Evolutionary conservation across 805 yeast genomes (phyloP).

Genomic region (Cyberlindnera xishuangbannaensis): DNA sequence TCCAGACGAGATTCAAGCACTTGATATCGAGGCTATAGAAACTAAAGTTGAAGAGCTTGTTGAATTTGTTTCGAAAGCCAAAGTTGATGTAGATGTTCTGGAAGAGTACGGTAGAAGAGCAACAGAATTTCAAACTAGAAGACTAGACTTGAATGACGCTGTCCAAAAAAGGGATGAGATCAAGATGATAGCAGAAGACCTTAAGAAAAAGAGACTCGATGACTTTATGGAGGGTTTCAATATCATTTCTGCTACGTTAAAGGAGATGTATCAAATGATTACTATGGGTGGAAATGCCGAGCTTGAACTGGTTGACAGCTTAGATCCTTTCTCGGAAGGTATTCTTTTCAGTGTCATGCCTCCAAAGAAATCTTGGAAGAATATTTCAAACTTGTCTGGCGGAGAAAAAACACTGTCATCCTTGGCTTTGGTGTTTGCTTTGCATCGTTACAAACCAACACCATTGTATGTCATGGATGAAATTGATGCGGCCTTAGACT

Average conservation of each 20-base stretch:
- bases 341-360: conserved; percentile 98
- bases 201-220: conserved; percentile 67
- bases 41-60: conserved; percentile 51
- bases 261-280: conserved; percentile 97
- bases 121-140: conserved; percentile 57
- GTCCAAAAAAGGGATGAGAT: conserved; percentile 60
- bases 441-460: conserved; percentile 94
- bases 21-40: conserved; percentile 45
- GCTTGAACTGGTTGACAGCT: conserved; percentile 86
- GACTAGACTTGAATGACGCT: conserved; percentile 61
- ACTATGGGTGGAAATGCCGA: conserved; percentile 99
- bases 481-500: conserved; percentile 97
- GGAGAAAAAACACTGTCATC: conserved; percentile 97
- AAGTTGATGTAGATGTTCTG: conserved; percentile 67
- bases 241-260: conserved; percentile 77
- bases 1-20: conserved; percentile 43
- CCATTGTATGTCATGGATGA: conserved; percentile 99
- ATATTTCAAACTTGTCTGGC: conserved; percentile 90
- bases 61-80: conserved; percentile 46
- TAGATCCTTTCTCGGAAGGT: conserved; percentile 98
- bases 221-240: conserved; percentile 94
- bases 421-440: conserved; percentile 90
- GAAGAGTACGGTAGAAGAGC: conserved; percentile 69
- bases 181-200: conserved; percentile 55
- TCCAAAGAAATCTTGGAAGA: conserved; percentile 96